phyloP scores from a whole-genome alignment of 83 land plant genomes.

The Isoetes engelmannii region DNA sequence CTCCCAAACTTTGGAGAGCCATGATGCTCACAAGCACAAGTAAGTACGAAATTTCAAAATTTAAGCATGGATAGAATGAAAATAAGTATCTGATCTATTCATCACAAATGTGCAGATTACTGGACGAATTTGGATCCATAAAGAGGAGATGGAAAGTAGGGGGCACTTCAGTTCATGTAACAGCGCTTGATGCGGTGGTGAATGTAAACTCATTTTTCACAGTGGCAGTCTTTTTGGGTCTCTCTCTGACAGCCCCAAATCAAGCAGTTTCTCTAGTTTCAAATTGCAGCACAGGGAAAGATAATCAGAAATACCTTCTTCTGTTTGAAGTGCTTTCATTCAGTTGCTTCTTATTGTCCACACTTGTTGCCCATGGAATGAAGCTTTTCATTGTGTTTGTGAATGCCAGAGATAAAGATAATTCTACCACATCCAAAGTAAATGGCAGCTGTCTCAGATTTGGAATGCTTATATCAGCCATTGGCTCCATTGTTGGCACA shows the following conservation, averaged over 20 bases:
- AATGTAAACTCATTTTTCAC: conserved; percentile 40
- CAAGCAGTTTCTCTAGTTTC: conserved; percentile 2
- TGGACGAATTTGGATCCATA: no score
- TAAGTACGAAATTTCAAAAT: no score
- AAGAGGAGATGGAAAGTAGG: no score
- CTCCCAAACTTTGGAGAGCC: no score
- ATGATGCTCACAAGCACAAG: no score
- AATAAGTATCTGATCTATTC: no score
- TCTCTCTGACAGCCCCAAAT: conserved; percentile 22
- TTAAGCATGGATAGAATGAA: no score
- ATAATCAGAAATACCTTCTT: conserved; percentile 16
- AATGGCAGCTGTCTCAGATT: conserved; percentile 33
- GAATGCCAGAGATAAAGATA: no score
- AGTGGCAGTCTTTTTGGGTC: conserved; percentile 32
- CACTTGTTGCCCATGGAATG: conserved; percentile 52
- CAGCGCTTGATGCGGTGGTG: conserved; percentile 32
- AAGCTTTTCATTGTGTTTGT: conserved; percentile 43
- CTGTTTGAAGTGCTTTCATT: conserved; percentile 39
- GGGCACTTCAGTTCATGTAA: conserved; percentile 24
- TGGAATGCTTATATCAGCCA: conserved; percentile 46
- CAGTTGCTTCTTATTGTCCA: conserved; percentile 49
- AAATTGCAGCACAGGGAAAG: conserved; percentile 32
- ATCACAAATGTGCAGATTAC: no score
- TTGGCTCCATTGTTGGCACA: conserved; percentile 41
- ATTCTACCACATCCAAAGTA: no score